A percentile compares a stretch with the other conserved stretches of the same genome.
Evolutionary conservation across 495 filamentous ascomycete species (phyloP).

Genomic region (Xylaria sp.): DNA sequence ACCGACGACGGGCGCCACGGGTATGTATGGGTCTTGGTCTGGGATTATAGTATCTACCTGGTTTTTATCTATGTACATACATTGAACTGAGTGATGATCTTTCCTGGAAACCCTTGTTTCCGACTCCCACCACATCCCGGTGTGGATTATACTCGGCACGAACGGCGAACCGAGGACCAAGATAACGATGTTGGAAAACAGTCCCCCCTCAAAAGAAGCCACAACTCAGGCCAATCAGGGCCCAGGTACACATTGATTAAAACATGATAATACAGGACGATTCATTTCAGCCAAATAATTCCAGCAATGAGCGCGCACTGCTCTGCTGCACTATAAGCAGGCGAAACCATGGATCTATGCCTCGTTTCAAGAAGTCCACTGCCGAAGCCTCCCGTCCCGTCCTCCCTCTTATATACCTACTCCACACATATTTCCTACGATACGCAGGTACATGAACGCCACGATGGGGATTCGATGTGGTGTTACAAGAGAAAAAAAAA

Average conservation of each 20-base stretch:
- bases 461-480: background rate
- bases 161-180: background rate
- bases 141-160: background rate
- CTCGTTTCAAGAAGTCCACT: background rate
- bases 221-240: background rate
- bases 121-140: background rate
- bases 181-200: background rate
- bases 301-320: background rate
- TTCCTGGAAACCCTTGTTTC: background rate
- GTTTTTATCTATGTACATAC: background rate
- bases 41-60: slow-evolving; percentile 23
- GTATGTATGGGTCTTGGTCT: slow-evolving; percentile 22
- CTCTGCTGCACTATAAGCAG: slow-evolving; percentile 1
- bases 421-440: background rate
- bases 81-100: slow-evolving; percentile 10
- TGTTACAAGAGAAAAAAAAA: background rate
- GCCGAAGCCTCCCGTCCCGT: background rate
- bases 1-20: slow-evolving; percentile 19
- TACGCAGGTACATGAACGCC: slow-evolving; percentile 12
- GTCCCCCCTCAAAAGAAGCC: background rate
- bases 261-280: background rate
- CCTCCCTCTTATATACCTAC: background rate
- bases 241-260: background rate
- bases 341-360: slow-evolving; percentile 12
- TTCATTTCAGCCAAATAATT: background rate